These are phyloP conservation scores for Xylariales sp. DNA, from an alignment of 2,329 filamentous ascomycete genomes.

Conservation along the genomic window DNA sequence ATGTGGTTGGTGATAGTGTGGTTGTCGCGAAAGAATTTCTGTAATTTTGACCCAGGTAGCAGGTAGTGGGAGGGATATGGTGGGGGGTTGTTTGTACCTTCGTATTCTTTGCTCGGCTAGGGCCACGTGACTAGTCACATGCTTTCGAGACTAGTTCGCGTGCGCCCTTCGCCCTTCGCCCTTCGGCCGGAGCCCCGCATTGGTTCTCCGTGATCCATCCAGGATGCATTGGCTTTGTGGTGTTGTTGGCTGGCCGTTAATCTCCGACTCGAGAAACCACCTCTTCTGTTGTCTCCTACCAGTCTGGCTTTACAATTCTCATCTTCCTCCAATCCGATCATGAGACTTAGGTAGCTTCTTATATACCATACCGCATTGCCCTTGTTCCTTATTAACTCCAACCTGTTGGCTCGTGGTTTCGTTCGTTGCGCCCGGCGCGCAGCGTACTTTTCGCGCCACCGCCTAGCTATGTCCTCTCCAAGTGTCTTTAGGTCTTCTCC, in stretches of 20 bases:
- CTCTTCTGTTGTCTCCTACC: neutral
- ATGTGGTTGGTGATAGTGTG: slow-evolving; percentile 43
- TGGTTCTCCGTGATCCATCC: neutral
- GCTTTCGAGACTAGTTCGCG: slow-evolving; percentile 48
- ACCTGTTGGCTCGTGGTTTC: slow-evolving; percentile 37
- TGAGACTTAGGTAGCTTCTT: neutral
- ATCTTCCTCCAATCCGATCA: neutral
- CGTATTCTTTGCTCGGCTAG: slow-evolving; percentile 38
- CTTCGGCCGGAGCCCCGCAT: slow-evolving; percentile 23
- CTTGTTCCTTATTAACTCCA: slow-evolving; percentile 18
- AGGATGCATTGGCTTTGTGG: no score
- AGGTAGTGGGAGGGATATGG: slow-evolving; percentile 35
- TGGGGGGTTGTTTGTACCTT: slow-evolving; percentile 32
- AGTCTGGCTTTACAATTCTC: neutral
- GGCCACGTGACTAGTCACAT: slow-evolving; percentile 47
- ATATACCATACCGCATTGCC: neutral
- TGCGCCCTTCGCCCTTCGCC: slow-evolving; percentile 24
- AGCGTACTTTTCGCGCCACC: slow-evolving; percentile 48
- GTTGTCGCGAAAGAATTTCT: slow-evolving; percentile 41
- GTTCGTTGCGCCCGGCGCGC: slow-evolving; percentile 62
- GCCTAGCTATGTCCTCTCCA: slow-evolving; percentile 50
- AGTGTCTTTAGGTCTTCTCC: slow-evolving; percentile 50
- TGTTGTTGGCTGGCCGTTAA: no score
- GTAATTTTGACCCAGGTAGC: slow-evolving; percentile 45
- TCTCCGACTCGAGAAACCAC: no score